Percentiles rank a stretch among this genome's conserved stretches.
Evolutionary conservation across 176 grass and related monocot species (phyloP).

Genomic region (Canna indica): DNA sequence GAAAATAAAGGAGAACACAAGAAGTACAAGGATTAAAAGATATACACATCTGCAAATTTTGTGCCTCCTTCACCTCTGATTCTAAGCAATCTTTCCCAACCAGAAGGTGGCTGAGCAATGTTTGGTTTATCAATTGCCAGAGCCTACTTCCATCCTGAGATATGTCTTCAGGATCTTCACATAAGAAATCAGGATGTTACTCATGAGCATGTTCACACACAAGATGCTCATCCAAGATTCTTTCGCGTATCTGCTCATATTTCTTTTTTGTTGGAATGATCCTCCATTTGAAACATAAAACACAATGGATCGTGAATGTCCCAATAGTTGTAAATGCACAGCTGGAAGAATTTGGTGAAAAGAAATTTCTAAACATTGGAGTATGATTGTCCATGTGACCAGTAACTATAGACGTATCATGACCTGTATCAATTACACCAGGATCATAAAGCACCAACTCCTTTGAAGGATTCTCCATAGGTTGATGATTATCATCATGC

Average conservation of each 20-base stretch:
- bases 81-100: conserved; percentile 56
- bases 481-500: background rate
- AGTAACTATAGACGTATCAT: background rate
- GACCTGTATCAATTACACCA: conserved; percentile 12
- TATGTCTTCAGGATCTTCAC: conserved; percentile 45
- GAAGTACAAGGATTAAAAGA: conserved; percentile 20
- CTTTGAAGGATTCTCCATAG: conserved; percentile 14
- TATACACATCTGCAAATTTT: conserved; percentile 67
- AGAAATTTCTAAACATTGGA: background rate
- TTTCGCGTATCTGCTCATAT: conserved; percentile 64
- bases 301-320: conserved; percentile 56
- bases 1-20: background rate
- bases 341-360: conserved; percentile 4
- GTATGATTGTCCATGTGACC: conserved; percentile 14
- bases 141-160: conserved; percentile 45
- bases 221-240: conserved; percentile 37
- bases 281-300: conserved; percentile 61
- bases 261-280: conserved; percentile 54
- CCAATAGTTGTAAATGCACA: conserved; percentile 40
- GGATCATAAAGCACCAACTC: conserved; percentile 31
- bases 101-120: conserved; percentile 41
- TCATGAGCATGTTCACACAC: conserved; percentile 36
- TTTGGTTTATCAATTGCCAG: conserved; percentile 61
- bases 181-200: conserved; percentile 50
- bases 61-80: conserved; percentile 50